A percentile compares a stretch with the other conserved stretches of the same genome.
phyloP scores from a whole-genome alignment of 768 basidiomycete species.

The Suillus clintonianus region DNA sequence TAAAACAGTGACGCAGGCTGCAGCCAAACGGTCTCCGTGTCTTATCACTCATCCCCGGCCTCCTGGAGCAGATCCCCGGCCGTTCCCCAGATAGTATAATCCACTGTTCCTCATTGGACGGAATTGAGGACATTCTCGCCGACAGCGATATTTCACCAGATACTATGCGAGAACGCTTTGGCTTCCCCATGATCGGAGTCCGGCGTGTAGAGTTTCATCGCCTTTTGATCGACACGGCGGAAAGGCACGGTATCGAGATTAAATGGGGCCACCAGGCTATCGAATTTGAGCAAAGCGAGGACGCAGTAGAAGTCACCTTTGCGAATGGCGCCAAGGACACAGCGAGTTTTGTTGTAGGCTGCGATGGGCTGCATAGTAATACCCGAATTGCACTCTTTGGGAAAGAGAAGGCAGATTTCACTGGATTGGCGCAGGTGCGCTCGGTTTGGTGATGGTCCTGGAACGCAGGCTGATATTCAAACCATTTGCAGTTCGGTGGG shows the following conservation, averaged over 20 bases:
- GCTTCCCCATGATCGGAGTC: constrained; percentile 33
- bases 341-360: constrained; percentile 43
- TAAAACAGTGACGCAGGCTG: constrained; percentile 17
- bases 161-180: constrained; percentile 17
- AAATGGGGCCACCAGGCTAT: constrained; percentile 36
- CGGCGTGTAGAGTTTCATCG: constrained; percentile 32
- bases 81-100: constrained; percentile 12
- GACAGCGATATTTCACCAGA: constrained; percentile 22
- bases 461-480: not conserved
- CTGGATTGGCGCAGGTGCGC: constrained; percentile 40
- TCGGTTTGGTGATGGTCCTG: not conserved
- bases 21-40: constrained; percentile 31
- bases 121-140: constrained; percentile 28
- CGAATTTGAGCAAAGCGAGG: constrained; percentile 29
- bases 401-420: constrained; percentile 35
- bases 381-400: constrained; percentile 41
- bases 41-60: constrained; percentile 27
- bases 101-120: constrained; percentile 21
- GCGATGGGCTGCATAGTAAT: constrained; percentile 46
- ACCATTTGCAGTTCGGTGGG: constrained; percentile 33
- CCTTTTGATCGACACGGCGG: constrained; percentile 31
- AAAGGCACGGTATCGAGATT: constrained; percentile 34
- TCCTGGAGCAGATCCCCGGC: constrained; percentile 26
- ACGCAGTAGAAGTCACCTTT: constrained; percentile 34
- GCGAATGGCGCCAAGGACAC: constrained; percentile 36